phyloP scores from a whole-genome alignment of 106 monocot species.

The Dendrobium huoshanense region DNA sequence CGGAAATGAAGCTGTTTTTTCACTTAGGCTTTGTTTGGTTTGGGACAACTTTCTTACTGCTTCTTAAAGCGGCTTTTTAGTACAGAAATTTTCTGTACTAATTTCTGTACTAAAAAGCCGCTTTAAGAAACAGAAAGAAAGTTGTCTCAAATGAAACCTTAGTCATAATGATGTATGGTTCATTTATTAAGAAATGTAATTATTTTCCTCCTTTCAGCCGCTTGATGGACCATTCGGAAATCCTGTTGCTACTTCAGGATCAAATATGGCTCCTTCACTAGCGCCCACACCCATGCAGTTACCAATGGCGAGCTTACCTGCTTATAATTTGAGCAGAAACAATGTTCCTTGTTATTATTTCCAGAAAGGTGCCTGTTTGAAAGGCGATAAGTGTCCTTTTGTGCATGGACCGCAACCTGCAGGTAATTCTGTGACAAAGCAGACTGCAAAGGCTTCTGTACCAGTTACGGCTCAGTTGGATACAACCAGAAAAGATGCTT shows the following conservation, averaged over 20 bases:
- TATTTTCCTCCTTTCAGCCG: conserved; percentile 47
- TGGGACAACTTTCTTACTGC: no score
- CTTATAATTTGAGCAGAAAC: conserved; percentile 28
- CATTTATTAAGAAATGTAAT: not conserved
- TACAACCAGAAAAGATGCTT: conserved; percentile 28
- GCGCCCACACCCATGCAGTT: conserved; percentile 8
- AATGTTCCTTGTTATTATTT: conserved; percentile 57
- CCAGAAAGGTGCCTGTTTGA: conserved; percentile 49
- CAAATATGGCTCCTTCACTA: conserved; percentile 9
- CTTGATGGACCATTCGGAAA: conserved; percentile 45
- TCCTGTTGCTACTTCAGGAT: conserved; percentile 19
- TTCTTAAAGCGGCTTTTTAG: no score
- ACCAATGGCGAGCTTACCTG: conserved; percentile 13
- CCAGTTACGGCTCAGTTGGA: conserved; percentile 4
- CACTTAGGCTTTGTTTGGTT: no score
- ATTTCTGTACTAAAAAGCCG: no score
- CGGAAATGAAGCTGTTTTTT: no score
- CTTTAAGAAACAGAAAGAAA: no score
- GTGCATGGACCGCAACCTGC: conserved; percentile 28
- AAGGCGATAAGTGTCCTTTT: conserved; percentile 52
- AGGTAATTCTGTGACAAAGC: conserved; percentile 6
- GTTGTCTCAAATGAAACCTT: no score
- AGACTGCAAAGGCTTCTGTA: conserved; percentile 17
- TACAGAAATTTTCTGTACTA: no score
- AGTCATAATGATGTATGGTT: not conserved